A percentile compares a stretch with the other conserved stretches of the same genome.
phyloP scores from a whole-genome alignment of 345 rosid species.

The Jatropha curcas region DNA sequence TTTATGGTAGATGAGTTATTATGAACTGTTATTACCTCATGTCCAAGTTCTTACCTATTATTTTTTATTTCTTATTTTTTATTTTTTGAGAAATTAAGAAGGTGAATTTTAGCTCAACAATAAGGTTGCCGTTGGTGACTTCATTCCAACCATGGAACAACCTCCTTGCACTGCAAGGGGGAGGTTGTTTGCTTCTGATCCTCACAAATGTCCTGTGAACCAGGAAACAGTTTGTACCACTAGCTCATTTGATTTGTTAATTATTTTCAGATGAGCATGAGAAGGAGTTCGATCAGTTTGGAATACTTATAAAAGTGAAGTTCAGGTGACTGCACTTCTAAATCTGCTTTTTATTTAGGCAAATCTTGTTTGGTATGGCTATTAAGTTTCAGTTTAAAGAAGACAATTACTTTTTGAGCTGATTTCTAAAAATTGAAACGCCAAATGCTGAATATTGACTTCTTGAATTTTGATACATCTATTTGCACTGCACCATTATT shows the following conservation, averaged over 20 bases:
- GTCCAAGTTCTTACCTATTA: neutral
- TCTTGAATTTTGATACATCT: neutral
- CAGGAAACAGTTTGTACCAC: neutral
- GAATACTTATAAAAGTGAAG: constrained; percentile 86
- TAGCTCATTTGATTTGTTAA: constrained; percentile 19
- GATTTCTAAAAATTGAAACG: neutral
- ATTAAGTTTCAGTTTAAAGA: neutral
- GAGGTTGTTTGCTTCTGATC: neutral
- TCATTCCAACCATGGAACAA: neutral
- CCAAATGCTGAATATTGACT: neutral
- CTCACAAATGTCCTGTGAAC: neutral
- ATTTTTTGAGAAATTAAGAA: neutral
- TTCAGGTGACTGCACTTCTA: constrained; percentile 57
- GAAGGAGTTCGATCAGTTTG: constrained; percentile 79
- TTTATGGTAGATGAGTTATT: neutral
- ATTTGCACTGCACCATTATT: neutral
- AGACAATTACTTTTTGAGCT: neutral
- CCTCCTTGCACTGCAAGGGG: too few relatives aligned
- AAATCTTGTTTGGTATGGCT: neutral
- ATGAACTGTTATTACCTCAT: constrained; percentile 12
- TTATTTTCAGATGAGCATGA: constrained; percentile 71
- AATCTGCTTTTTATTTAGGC: constrained; percentile 6
- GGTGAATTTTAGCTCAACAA: neutral
- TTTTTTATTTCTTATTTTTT: too few relatives aligned
- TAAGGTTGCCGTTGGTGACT: neutral